Conservation (phyloP, 805 yeast genomes). For the Candida ipomoeae region DNA sequence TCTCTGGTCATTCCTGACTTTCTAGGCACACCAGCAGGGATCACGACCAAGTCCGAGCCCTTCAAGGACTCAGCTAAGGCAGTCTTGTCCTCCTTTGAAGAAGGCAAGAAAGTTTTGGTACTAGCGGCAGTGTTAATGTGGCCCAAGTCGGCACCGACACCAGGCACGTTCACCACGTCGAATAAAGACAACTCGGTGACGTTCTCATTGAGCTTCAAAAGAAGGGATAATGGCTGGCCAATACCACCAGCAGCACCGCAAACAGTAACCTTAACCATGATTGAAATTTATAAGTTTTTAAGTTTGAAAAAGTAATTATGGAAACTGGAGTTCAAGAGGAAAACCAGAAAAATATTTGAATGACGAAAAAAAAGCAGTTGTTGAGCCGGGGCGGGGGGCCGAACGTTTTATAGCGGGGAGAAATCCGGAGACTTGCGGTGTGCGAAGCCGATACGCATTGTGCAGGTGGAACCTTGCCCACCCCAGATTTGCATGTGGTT, state of each 20-base stretch:
- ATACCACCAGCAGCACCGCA: constrained; percentile 94
- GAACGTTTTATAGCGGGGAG: constrained; percentile 10
- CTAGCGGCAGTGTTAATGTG: constrained; percentile 71
- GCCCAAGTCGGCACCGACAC: constrained; percentile 84
- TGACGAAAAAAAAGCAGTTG: neutral
- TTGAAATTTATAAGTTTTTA: neutral
- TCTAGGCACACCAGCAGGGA: constrained; percentile 90
- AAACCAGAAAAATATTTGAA: neutral
- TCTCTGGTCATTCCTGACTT: constrained; percentile 95
- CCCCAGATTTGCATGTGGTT: constrained; percentile 18
- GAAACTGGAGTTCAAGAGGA: neutral
- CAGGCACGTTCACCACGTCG: constrained; percentile 81
- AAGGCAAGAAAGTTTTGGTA: constrained; percentile 60
- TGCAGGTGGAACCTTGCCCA: constrained; percentile 2
- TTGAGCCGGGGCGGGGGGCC: neutral
- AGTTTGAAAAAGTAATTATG: neutral
- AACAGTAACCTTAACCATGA: constrained; percentile 69
- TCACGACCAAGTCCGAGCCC: constrained; percentile 46
- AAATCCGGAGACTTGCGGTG: constrained; percentile 5
- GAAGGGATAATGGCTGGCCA: constrained; percentile 86
- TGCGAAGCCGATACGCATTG: neutral
- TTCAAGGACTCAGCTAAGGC: constrained; percentile 43
- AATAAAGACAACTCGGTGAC: constrained; percentile 67
- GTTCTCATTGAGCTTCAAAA: constrained; percentile 65
- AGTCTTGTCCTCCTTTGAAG: constrained; percentile 45